These are phyloP conservation scores for Yamadazyma sp. DNA, from an alignment of 1,139 yeast species.

Conservation along the genomic window DNA sequence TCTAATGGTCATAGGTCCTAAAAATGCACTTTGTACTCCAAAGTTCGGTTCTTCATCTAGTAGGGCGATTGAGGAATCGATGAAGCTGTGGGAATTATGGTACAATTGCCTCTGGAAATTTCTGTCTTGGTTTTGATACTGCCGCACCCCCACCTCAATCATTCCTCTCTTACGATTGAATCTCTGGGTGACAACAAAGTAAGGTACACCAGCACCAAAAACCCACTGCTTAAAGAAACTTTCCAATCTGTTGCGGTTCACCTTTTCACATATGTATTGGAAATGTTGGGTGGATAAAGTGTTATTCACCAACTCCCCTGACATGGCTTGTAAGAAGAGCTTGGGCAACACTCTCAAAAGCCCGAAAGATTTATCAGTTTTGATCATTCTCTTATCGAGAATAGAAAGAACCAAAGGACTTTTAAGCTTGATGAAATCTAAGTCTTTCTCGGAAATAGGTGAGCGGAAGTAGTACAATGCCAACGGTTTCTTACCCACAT, in stretches of 20 bases:
- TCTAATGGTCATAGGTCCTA: constrained; percentile 95
- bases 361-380: constrained; percentile 93
- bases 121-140: constrained; percentile 71
- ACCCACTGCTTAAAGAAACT: constrained; percentile 93
- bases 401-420: constrained; percentile 86
- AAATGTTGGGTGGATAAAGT: constrained; percentile 79
- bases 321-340: constrained; percentile 89
- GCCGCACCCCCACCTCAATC: constrained; percentile 92
- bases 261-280: constrained; percentile 90
- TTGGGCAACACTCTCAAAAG: constrained; percentile 89
- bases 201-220: constrained; percentile 84
- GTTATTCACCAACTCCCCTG: constrained; percentile 86
- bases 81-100: constrained; percentile 33
- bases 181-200: constrained; percentile 82
- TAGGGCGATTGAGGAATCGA: constrained; percentile 47
- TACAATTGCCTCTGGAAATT: constrained; percentile 5
- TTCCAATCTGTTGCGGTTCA: constrained; percentile 82
- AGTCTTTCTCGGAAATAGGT: constrained; percentile 64
- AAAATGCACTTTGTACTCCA: constrained; percentile 50
- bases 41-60: constrained; percentile 39
- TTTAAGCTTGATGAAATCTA: constrained; percentile 69
- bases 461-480: constrained; percentile 64
- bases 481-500: constrained; percentile 79
- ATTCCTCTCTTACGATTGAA: constrained; percentile 93
- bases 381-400: constrained; percentile 89